A percentile compares a stretch with the other conserved stretches of the same genome.
Conservation (phyloP, 148 eudicot species). For the Amaranthus palmeri region DNA sequence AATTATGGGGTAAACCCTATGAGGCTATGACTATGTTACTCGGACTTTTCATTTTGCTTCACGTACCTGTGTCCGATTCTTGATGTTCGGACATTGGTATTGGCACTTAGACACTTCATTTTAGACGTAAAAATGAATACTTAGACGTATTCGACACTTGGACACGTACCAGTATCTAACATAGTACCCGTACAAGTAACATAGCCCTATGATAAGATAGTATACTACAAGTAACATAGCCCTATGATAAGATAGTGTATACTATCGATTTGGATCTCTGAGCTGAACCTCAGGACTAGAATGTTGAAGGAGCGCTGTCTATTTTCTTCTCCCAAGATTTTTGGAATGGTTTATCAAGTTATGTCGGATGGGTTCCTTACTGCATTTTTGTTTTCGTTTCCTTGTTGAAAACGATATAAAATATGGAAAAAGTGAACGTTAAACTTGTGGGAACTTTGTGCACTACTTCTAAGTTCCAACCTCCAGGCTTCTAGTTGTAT, state of each 20-base stretch:
- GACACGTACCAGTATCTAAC: no score
- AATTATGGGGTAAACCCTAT: background rate
- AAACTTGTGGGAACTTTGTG: background rate
- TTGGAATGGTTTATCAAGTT: background rate
- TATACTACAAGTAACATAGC: background rate
- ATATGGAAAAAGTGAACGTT: background rate
- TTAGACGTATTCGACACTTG: no score
- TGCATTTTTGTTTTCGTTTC: background rate
- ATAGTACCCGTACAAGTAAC: no score
- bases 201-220: background rate
- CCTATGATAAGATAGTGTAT: background rate
- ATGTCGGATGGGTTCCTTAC: background rate
- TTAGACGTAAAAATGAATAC: background rate
- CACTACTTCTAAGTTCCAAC: background rate
- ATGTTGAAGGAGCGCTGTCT: background rate
- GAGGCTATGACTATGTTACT: no score
- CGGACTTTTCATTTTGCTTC: no score
- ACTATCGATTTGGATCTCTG: background rate
- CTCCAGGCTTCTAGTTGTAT: background rate
- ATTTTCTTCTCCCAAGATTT: background rate
- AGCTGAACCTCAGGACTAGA: background rate
- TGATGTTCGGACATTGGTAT: no score
- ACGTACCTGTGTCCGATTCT: no score
- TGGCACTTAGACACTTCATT: no score
- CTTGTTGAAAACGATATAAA: no score